Conservation (phyloP, 2,329 filamentous ascomycete species). For the Drechslerella dactyloides region DNA sequence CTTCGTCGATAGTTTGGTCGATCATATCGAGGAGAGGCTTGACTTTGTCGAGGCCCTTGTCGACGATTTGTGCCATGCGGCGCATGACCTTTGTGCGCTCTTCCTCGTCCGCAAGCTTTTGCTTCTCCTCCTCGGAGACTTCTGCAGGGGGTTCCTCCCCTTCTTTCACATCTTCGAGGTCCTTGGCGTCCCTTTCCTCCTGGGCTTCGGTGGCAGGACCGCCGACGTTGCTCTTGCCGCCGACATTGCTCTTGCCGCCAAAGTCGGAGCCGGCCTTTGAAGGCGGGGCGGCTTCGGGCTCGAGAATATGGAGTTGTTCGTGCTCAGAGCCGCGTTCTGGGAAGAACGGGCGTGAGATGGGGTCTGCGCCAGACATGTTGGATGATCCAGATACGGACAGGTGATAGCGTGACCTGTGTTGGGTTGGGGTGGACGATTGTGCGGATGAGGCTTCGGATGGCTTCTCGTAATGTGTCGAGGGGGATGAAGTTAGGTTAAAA, state of each 20-base stretch:
- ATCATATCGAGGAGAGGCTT: conserved; percentile 87
- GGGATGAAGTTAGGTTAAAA: too few relatives aligned
- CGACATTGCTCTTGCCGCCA: conserved; percentile 64
- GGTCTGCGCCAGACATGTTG: conserved; percentile 26
- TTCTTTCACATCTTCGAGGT: conserved; percentile 56
- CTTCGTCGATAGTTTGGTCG: conserved; percentile 79
- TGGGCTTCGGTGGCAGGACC: conserved; percentile 59
- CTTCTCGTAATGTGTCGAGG: neutral
- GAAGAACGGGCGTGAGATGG: conserved; percentile 9
- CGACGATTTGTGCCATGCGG: conserved; percentile 74
- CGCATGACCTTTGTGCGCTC: conserved; percentile 73
- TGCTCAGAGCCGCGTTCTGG: conserved; percentile 32
- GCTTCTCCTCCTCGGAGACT: conserved; percentile 63
- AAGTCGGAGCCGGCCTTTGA: conserved; percentile 39
- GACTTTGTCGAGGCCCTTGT: conserved; percentile 81
- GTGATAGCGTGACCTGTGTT: conserved; percentile 37
- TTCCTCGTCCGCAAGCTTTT: conserved; percentile 64
- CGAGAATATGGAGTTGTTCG: conserved; percentile 41
- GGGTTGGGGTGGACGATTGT: conserved; percentile 28
- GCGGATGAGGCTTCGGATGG: conserved; percentile 2
- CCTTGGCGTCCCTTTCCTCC: conserved; percentile 57
- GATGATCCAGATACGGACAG: conserved; percentile 24
- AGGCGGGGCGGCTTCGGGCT: conserved; percentile 24
- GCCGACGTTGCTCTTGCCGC: conserved; percentile 53
- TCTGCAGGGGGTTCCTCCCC: conserved; percentile 57